These are phyloP conservation scores for Daldinia bambusicola DNA, from an alignment of 495 filamentous ascomycete species.

Conservation along the genomic window DNA sequence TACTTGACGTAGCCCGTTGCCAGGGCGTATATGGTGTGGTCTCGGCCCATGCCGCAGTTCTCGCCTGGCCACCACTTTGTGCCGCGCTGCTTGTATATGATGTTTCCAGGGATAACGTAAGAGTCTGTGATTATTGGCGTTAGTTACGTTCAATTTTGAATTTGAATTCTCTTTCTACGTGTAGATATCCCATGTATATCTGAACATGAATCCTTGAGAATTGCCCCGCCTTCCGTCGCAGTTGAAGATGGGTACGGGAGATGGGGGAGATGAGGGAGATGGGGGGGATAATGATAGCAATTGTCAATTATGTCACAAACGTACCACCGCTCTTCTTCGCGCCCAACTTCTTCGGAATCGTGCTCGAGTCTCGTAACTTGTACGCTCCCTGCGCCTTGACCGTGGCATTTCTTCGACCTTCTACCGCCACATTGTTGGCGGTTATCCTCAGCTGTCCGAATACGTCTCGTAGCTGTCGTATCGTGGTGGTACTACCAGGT, in stretches of 20 bases:
- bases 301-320: conserved; percentile 36
- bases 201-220: neutral
- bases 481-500: conserved; percentile 29
- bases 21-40: conserved; percentile 94
- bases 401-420: conserved; percentile 74
- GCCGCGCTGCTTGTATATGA: conserved; percentile 96
- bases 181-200: neutral
- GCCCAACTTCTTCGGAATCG: conserved; percentile 91
- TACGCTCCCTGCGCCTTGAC: conserved; percentile 90
- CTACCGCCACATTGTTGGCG: conserved; percentile 52
- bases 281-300: neutral
- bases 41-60: conserved; percentile 92
- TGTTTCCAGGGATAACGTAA: conserved; percentile 93
- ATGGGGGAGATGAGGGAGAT: neutral
- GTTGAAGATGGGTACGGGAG: neutral
- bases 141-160: conserved; percentile 6
- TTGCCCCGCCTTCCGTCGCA: neutral
- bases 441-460: conserved; percentile 54
- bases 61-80: conserved; percentile 95
- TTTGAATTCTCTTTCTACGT: too few species aligned
- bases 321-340: conserved; percentile 89
- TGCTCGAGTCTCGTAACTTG: conserved; percentile 81
- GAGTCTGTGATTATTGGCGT: conserved; percentile 64
- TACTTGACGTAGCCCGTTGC: conserved; percentile 91
- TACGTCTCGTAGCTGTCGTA: conserved; percentile 48